Conservation (phyloP, 495 filamentous ascomycete genomes). For the Margaritispora aquatica region DNA sequence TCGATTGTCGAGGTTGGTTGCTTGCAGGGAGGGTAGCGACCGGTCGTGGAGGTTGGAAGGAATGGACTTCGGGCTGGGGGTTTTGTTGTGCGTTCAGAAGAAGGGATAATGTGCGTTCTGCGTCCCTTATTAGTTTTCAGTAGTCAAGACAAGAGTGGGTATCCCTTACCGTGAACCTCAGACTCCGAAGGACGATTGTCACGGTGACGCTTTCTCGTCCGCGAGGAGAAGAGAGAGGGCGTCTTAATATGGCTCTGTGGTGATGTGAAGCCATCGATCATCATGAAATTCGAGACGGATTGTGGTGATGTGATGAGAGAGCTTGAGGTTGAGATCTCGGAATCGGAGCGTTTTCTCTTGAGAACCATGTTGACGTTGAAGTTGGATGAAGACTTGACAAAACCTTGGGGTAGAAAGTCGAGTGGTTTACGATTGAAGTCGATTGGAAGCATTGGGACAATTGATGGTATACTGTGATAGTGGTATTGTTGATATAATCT, state of each 20-base stretch:
- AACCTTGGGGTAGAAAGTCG: not conserved
- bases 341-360: constrained; percentile 25
- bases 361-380: constrained; percentile 15
- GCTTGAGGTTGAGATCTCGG: constrained; percentile 17
- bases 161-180: constrained; percentile 17
- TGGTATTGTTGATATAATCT: not conserved
- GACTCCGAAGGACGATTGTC: constrained; percentile 22
- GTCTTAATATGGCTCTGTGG: constrained; percentile 8
- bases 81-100: constrained; percentile 22
- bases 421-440: not conserved
- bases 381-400: not conserved
- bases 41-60: not conserved
- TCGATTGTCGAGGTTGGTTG: constrained; percentile 16
- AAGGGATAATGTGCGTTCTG: constrained; percentile 24
- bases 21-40: constrained; percentile 6
- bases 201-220: constrained; percentile 22
- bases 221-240: constrained; percentile 15
- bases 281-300: constrained; percentile 12
- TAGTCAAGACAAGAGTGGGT: not conserved
- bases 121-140: not conserved
- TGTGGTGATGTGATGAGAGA: constrained; percentile 20
- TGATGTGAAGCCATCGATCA: constrained; percentile 12
- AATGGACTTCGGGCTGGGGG: constrained; percentile 2
- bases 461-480: too few relatives aligned
- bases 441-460: not conserved